A percentile compares a stretch with the other conserved stretches of the same genome.
Conservation (phyloP, 208 protist species). For the Tritrichomonas foetus region DNA sequence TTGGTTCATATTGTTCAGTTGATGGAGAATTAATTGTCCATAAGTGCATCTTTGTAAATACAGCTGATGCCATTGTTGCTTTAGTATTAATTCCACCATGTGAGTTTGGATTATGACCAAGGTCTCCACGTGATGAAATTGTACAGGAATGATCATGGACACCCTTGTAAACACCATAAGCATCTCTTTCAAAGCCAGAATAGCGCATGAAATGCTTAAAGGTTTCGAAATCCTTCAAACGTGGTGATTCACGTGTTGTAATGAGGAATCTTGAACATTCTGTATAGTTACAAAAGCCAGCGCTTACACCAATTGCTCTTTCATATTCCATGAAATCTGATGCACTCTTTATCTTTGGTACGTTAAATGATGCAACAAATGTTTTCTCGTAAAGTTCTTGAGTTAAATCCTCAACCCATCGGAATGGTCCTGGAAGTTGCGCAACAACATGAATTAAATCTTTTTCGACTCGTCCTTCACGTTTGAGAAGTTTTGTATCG, state of each 20-base stretch:
- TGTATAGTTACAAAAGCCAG: neutral
- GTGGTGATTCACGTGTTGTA: neutral
- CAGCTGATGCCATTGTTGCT: neutral
- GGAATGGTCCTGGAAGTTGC: neutral
- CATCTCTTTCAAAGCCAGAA: neutral
- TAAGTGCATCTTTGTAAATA: too few relatives aligned
- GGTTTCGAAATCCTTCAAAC: neutral
- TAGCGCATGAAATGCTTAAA: constrained; percentile 16
- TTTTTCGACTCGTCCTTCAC: neutral
- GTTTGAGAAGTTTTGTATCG: neutral
- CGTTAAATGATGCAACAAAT: neutral
- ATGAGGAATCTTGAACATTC: neutral
- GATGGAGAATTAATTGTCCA: neutral
- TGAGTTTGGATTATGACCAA: neutral
- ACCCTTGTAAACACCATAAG: neutral
- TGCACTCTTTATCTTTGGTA: neutral
- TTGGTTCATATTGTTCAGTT: neutral
- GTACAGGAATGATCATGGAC: neutral
- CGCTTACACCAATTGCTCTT: neutral
- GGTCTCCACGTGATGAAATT: neutral
- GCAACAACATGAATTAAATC: neutral
- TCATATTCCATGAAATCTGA: neutral
- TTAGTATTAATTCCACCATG: neutral
- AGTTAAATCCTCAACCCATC: neutral
- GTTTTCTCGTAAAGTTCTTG: neutral